Evolutionary conservation across 2,329 filamentous ascomycete species (phyloP).

Genomic region (Colletotrichum eleusines): DNA sequence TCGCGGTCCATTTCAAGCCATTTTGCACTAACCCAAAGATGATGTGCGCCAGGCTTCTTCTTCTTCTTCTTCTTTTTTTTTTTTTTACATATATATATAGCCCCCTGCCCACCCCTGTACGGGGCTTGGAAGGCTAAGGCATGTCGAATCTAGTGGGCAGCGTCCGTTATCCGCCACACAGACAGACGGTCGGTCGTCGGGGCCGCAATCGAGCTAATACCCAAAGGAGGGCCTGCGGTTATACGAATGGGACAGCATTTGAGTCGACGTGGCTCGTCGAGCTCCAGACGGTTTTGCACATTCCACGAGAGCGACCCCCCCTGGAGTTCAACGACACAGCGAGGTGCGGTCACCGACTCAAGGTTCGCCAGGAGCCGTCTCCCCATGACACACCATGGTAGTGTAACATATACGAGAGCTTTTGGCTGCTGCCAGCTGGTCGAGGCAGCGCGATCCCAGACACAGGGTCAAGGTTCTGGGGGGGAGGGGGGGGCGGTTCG

Average conservation of each 20-base stretch:
- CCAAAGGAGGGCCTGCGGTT: neutral
- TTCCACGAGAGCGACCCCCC: neutral
- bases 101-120: neutral
- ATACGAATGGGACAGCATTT: neutral
- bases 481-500: too few relatives aligned
- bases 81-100: neutral
- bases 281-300: neutral
- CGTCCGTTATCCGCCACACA: constrained; percentile 27
- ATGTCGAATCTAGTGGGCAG: constrained; percentile 10
- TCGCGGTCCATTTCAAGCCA: constrained; percentile 4
- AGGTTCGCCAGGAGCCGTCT: constrained; percentile 3
- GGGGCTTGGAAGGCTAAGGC: neutral
- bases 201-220: neutral
- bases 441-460: constrained; percentile 22
- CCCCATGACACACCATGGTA: neutral
- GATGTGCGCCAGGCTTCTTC: constrained; percentile 6
- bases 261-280: neutral
- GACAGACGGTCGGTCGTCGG: neutral
- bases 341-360: neutral
- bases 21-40: neutral
- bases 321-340: neutral
- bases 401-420: neutral
- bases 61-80: neutral
- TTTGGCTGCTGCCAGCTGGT: neutral
- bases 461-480: neutral